These are phyloP conservation scores for Neurospora sp. DNA, from an alignment of 495 filamentous ascomycete species.

Conservation along the genomic window DNA sequence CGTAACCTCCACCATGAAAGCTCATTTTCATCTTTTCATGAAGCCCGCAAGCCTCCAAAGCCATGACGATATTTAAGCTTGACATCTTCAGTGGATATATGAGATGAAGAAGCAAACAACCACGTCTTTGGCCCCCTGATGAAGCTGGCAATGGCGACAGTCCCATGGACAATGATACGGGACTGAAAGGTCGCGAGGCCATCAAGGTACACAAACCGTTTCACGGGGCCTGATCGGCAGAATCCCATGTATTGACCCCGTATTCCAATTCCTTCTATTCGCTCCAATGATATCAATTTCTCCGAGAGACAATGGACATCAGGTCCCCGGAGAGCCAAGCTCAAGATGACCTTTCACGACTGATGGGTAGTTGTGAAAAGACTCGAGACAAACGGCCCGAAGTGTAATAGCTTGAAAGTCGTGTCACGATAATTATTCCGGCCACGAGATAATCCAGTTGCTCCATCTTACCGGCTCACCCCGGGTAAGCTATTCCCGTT, in stretches of 20 bases:
- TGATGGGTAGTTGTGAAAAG: not conserved
- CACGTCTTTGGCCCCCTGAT: no score
- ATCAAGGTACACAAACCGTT: not conserved
- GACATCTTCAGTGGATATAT: no score
- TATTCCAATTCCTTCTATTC: not conserved
- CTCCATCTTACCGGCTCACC: not conserved
- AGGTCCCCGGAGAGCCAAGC: not conserved
- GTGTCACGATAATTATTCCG: not conserved
- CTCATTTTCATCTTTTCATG: not conserved
- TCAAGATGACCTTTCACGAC: not conserved
- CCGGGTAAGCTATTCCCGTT: not conserved
- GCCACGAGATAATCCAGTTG: not conserved
- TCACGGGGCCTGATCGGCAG: not conserved
- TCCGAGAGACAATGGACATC: not conserved
- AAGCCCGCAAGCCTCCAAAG: not conserved
- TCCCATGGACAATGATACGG: not conserved
- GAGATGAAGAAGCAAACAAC: no score
- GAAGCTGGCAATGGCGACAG: not conserved
- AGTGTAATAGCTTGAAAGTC: not conserved
- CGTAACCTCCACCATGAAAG: not conserved
- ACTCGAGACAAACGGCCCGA: not conserved
- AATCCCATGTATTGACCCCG: not conserved
- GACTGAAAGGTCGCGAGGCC: not conserved
- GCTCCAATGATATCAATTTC: not conserved
- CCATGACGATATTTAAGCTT: not conserved